These are phyloP conservation scores for Nakataea oryzae DNA, from an alignment of 2,329 filamentous ascomycete genomes.

Conservation along the genomic window DNA sequence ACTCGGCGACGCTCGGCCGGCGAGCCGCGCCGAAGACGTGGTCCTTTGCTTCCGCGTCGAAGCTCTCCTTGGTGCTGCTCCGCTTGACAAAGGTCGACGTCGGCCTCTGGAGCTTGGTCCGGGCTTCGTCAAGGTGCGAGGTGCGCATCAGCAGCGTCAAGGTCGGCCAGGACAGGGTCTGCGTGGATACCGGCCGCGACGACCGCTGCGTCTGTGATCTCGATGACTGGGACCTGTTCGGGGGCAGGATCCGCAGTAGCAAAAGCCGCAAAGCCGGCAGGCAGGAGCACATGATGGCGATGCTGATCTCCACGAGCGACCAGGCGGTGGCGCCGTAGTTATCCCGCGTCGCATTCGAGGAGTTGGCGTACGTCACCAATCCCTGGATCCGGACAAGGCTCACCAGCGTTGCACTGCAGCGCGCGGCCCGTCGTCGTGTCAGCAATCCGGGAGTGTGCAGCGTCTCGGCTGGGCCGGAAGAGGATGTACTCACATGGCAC, in stretches of 20 bases:
- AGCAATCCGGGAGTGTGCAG: no score
- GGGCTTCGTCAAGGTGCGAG: no score
- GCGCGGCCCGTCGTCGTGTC: neutral
- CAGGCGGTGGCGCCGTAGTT: constrained; percentile 17
- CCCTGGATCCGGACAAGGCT: constrained; percentile 18
- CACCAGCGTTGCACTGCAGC: constrained; percentile 19
- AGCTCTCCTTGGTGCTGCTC: neutral
- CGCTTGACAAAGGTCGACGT: neutral
- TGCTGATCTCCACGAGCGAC: constrained; percentile 22
- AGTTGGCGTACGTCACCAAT: constrained; percentile 16
- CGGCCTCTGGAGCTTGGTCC: neutral
- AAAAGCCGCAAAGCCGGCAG: constrained; percentile 19
- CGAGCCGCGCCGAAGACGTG: no score
- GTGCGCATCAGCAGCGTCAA: neutral
- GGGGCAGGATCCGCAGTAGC: constrained; percentile 16
- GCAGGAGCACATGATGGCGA: constrained; percentile 22
- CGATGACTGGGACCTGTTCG: no score
- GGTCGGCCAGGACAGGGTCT: neutral
- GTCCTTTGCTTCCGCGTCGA: neutral
- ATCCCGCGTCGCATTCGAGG: constrained; percentile 19
- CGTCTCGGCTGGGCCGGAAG: no score
- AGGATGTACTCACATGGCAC: constrained; percentile 19
- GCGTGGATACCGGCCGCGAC: neutral
- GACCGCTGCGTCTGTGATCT: no score
- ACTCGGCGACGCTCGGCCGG: neutral